These are phyloP conservation scores for Diplocarpon mali DNA, from an alignment of 2,329 filamentous ascomycete species.

Conservation along the genomic window DNA sequence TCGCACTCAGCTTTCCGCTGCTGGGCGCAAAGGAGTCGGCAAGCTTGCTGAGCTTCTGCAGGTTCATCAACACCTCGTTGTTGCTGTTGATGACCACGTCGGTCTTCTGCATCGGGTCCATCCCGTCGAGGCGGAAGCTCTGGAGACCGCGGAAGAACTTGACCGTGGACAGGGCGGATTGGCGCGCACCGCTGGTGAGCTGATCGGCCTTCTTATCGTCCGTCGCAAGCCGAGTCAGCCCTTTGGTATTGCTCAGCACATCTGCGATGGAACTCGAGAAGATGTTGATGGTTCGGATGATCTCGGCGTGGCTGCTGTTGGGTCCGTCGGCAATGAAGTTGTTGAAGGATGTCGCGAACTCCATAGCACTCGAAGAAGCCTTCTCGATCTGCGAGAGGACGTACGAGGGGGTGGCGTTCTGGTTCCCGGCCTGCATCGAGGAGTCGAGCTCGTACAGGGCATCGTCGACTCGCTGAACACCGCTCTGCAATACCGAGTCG, in stretches of 20 bases:
- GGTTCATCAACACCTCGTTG: slow-evolving; percentile 86
- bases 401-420: slow-evolving; percentile 90
- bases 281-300: slow-evolving; percentile 85
- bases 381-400: slow-evolving; percentile 97
- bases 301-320: slow-evolving; percentile 76
- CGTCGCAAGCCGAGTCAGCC: slow-evolving; percentile 80
- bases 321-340: slow-evolving; percentile 96
- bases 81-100: slow-evolving; percentile 97
- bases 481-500: slow-evolving; percentile 88
- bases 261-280: slow-evolving; percentile 88
- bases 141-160: slow-evolving; percentile 92
- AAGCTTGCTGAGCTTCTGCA: slow-evolving; percentile 87
- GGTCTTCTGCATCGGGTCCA: slow-evolving; percentile 86
- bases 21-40: slow-evolving; percentile 87
- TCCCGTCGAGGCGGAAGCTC: slow-evolving; percentile 84
- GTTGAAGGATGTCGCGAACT: slow-evolving; percentile 97
- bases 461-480: slow-evolving; percentile 89
- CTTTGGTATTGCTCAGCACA: slow-evolving; percentile 93
- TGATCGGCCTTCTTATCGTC: slow-evolving; percentile 92
- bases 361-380: slow-evolving; percentile 84
- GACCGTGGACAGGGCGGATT: slow-evolving; percentile 77
- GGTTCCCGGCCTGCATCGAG: slow-evolving; percentile 96
- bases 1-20: slow-evolving; percentile 66
- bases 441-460: slow-evolving; percentile 95
- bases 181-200: slow-evolving; percentile 69